Evolutionary conservation across 2,329 filamentous ascomycete genomes (phyloP).

Genomic region (Aspergillus sp.): DNA sequence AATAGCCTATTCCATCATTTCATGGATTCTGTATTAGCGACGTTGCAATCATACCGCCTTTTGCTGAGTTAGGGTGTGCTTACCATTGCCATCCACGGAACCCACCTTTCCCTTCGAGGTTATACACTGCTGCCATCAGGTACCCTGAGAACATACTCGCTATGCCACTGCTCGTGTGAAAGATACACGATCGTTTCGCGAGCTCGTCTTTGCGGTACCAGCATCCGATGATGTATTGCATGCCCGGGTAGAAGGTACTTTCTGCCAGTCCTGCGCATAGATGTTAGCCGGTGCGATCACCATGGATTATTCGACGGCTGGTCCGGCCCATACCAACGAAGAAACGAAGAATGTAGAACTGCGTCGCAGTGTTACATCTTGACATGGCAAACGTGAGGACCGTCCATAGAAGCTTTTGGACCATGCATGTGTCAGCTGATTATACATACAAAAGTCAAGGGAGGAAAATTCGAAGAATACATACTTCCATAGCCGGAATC

Average conservation of each 20-base stretch:
- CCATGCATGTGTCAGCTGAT: neutral
- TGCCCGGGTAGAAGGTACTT: slow-evolving; percentile 53
- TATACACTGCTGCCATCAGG: slow-evolving; percentile 55
- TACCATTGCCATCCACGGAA: slow-evolving; percentile 55
- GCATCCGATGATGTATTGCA: slow-evolving; percentile 53
- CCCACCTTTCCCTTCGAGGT: slow-evolving; percentile 48
- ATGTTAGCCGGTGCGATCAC: neutral
- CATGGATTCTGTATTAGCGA: neutral
- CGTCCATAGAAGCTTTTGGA: slow-evolving; percentile 45
- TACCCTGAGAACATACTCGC: slow-evolving; percentile 51
- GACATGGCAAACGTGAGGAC: slow-evolving; percentile 49
- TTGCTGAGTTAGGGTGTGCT: neutral
- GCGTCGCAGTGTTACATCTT: slow-evolving; percentile 40
- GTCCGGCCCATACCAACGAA: slow-evolving; percentile 41
- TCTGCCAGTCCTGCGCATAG: slow-evolving; percentile 44
- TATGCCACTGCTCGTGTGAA: slow-evolving; percentile 50
- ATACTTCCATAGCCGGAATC: slow-evolving; percentile 50
- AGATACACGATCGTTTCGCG: slow-evolving; percentile 54
- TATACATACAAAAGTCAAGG: neutral
- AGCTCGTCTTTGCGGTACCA: slow-evolving; percentile 54
- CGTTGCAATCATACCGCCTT: too few relatives aligned
- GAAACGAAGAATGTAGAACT: slow-evolving; percentile 50
- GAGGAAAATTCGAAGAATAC: neutral
- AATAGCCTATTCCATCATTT: slow-evolving; percentile 41
- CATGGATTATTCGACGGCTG: too few relatives aligned